Conservation (phyloP, 2,329 filamentous ascomycete genomes). For the Lomentospora prolificans region DNA sequence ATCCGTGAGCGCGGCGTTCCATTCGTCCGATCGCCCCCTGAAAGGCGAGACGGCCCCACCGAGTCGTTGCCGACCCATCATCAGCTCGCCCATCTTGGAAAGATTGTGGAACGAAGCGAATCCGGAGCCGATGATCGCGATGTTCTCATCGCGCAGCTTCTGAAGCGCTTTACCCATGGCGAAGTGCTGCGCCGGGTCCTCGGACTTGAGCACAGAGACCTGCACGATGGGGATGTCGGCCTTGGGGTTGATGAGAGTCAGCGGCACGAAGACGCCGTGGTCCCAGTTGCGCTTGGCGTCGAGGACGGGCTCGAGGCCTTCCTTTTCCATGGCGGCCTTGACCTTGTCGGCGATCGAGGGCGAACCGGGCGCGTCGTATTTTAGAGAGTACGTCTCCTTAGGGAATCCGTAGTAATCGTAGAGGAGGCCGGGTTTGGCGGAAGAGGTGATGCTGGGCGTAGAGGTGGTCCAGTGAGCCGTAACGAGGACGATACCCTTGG, state of each 20-base stretch:
- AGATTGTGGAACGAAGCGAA: slow-evolving; percentile 51
- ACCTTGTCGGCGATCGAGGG: slow-evolving; percentile 42
- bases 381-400: slow-evolving; percentile 40
- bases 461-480: slow-evolving; percentile 48
- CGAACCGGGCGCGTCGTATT: slow-evolving; percentile 46
- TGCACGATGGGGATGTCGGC: slow-evolving; percentile 47
- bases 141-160: slow-evolving; percentile 37
- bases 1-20: slow-evolving; percentile 35
- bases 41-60: slow-evolving; percentile 15
- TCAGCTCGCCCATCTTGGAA: slow-evolving; percentile 30
- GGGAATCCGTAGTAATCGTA: slow-evolving; percentile 55
- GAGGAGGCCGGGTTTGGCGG: slow-evolving; percentile 32
- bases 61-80: slow-evolving; percentile 14
- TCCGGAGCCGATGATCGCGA: slow-evolving; percentile 51
- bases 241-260: slow-evolving; percentile 42
- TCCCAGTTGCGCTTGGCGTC: slow-evolving; percentile 41
- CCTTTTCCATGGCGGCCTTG: slow-evolving; percentile 30
- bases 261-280: slow-evolving; percentile 50
- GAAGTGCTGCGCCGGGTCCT: slow-evolving; percentile 38
- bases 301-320: slow-evolving; percentile 32
- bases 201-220: slow-evolving; percentile 41
- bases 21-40: slow-evolving; percentile 22
- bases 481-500: slow-evolving; percentile 43
- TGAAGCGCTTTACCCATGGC: slow-evolving; percentile 43
- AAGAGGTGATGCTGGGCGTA: slow-evolving; percentile 41